A percentile compares a stretch with the other conserved stretches of the same genome.
These are phyloP conservation scores for Erythrophleum ivorense DNA, from an alignment of 331 rosid genomes.

Conservation along the genomic window DNA sequence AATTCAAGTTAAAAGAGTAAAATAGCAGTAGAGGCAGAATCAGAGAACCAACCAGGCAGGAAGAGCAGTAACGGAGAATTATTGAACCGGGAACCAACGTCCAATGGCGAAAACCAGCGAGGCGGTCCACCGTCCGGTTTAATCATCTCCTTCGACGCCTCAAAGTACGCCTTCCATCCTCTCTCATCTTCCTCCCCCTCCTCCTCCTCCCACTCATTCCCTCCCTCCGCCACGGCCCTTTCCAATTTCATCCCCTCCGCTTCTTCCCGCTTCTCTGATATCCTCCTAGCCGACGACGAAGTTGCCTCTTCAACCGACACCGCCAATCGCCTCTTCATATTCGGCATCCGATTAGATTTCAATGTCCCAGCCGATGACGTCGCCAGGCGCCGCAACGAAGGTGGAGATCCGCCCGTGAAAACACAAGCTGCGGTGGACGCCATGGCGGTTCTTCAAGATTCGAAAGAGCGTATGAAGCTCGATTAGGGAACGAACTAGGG, in stretches of 20 bases:
- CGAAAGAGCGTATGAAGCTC: background rate
- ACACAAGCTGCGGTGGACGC: conserved; percentile 46
- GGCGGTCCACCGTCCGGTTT: conserved; percentile 68
- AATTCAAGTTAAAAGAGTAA: too few relatives aligned
- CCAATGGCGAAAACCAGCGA: conserved; percentile 89
- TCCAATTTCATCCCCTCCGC: background rate
- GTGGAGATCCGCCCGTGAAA: conserved; percentile 29
- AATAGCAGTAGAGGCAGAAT: background rate
- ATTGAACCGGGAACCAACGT: conserved; percentile 48
- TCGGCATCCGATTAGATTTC: conserved; percentile 26
- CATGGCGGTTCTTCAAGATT: conserved; percentile 39
- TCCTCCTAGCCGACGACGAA: conserved; percentile 2
- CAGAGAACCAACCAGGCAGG: conserved; percentile 62
- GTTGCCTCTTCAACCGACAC: conserved; percentile 43
- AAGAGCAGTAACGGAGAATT: conserved; percentile 75
- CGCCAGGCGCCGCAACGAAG: conserved; percentile 27
- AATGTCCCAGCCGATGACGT: background rate
- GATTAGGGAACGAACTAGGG: background rate
- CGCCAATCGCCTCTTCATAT: conserved; percentile 38
- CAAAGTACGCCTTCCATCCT: conserved; percentile 60
- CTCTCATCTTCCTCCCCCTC: conserved; percentile 11
- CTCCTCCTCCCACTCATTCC: conserved; percentile 35
- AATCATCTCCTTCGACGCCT: conserved; percentile 55
- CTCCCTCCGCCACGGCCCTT: background rate
- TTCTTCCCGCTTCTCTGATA: conserved; percentile 34